Base-by-base conservation (phyloP, 2,329 filamentous ascomycete genomes). In the Xylaria sp. region DNA sequence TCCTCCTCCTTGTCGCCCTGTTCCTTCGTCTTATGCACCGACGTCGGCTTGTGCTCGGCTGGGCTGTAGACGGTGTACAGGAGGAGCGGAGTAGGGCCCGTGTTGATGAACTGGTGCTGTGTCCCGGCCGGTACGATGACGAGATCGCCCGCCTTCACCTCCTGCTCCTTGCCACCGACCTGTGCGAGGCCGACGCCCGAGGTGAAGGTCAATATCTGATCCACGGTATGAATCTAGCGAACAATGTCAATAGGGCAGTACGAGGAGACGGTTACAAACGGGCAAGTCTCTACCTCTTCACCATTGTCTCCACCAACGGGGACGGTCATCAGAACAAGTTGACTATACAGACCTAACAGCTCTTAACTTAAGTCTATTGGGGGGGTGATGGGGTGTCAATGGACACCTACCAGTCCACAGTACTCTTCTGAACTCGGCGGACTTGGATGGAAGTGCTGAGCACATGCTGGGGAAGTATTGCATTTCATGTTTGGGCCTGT, bases 51-150 rank as follows among this genome's bases (percentile, higher is more conserved):
- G 66, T 88, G 84, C 70, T 88, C 84, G 0, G 83, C 84, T 0
- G 84, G 84, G 11, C 78, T 78, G 66, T 87, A 88, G 4, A 87
- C 79, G 0, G 84, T 87, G 46, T 87, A 81, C 37, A 88, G 66
- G 60, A 86, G 81, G 47, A 87, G 66, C 2, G 84, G 83, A 45
- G 78, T 77, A 0, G 80, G 75, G 1, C 84, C 84, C 2, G 75
- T 83, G 52, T 86, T 87, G 45, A 87, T 72, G 66, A 88, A 87
- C 64, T 87, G 84, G 66, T 87, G 84, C 67, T 84, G 81, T 2
- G 84, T 87, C 0, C 85, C 85, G 0, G 85, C 85, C 0, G 85
- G 85, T 2, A 88, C 84, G 39, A 71, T 67, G 6, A 72, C 69
- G 54, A 73, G 68, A 39, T 73, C 71, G 13, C 71, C 71, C 1